Evolutionary conservation across 495 filamentous ascomycete genomes (phyloP).

Genomic region (Podospora tetraspora): DNA sequence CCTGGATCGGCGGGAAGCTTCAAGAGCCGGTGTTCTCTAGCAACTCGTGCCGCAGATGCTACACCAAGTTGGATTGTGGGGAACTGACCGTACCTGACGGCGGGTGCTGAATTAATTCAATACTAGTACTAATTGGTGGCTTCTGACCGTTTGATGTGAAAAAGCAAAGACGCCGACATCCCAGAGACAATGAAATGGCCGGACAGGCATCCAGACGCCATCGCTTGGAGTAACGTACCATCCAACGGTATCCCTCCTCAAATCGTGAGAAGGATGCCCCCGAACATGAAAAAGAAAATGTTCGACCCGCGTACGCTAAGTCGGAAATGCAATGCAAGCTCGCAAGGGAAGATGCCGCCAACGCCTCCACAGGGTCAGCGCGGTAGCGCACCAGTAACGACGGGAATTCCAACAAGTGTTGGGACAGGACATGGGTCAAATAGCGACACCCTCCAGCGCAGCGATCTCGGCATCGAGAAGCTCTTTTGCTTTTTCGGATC

Average conservation of each 20-base stretch:
- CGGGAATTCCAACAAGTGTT: neutral
- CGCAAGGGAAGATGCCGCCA: neutral
- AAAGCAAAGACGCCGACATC: neutral
- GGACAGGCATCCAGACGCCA: neutral
- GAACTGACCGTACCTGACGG: neutral
- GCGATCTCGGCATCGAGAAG: constrained; percentile 17
- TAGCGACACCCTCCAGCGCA: neutral
- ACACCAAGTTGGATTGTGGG: neutral
- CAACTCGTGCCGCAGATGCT: neutral
- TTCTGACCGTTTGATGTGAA: neutral
- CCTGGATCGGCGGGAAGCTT: neutral
- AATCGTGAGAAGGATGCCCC: no score
- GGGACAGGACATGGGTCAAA: neutral
- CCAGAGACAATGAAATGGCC: neutral
- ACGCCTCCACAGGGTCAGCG: neutral
- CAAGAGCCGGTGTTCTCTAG: neutral
- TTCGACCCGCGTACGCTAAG: neutral
- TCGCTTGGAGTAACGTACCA: neutral
- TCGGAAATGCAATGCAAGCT: neutral
- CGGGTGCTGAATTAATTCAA: neutral
- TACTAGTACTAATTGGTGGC: neutral
- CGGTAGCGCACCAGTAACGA: no score
- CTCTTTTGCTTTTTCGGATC: constrained; percentile 7
- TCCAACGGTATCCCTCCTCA: no score
- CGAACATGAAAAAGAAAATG: neutral